A percentile compares a stretch with the other conserved stretches of the same genome.
These are phyloP conservation scores for Wilcoxina mikolae DNA, from an alignment of 495 filamentous ascomycete species.

Conservation along the genomic window DNA sequence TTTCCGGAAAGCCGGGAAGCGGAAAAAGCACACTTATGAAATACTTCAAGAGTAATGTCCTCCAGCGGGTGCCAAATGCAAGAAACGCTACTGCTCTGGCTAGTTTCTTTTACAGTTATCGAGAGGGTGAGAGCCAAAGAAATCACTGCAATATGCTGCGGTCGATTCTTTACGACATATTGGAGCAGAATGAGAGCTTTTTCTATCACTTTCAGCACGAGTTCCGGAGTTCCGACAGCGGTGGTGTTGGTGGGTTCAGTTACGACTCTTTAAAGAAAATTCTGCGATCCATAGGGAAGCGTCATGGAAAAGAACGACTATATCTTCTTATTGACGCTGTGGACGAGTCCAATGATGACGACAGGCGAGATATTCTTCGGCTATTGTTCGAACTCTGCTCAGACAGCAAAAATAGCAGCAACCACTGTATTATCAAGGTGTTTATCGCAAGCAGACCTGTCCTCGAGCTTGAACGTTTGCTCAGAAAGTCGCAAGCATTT, in stretches of 20 bases:
- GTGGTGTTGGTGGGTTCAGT: not conserved
- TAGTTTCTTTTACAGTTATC: slow-evolving; percentile 3
- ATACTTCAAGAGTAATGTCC: not conserved
- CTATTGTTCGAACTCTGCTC: not conserved
- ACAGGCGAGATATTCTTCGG: not conserved
- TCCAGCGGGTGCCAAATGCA: not conserved
- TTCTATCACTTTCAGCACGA: not conserved
- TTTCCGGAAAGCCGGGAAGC: slow-evolving; percentile 8
- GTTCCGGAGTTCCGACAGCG: not conserved
- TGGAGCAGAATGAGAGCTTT: not conserved
- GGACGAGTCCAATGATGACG: not conserved
- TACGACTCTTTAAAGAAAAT: not conserved
- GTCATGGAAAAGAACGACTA: not conserved
- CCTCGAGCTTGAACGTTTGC: not conserved
- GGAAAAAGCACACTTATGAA: slow-evolving; percentile 2
- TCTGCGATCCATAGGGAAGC: not conserved
- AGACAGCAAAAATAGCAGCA: too few relatives aligned
- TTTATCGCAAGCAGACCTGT: slow-evolving; percentile 1
- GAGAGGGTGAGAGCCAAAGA: not conserved
- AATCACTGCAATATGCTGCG: not conserved
- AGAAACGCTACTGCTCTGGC: not conserved
- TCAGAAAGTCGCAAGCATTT: not conserved
- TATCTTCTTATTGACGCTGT: not conserved
- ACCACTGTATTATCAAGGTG: not conserved
- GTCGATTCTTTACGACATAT: not conserved